Conservation (phyloP, 2,329 filamentous ascomycete species). For the Tolypocladium pustulatum region DNA sequence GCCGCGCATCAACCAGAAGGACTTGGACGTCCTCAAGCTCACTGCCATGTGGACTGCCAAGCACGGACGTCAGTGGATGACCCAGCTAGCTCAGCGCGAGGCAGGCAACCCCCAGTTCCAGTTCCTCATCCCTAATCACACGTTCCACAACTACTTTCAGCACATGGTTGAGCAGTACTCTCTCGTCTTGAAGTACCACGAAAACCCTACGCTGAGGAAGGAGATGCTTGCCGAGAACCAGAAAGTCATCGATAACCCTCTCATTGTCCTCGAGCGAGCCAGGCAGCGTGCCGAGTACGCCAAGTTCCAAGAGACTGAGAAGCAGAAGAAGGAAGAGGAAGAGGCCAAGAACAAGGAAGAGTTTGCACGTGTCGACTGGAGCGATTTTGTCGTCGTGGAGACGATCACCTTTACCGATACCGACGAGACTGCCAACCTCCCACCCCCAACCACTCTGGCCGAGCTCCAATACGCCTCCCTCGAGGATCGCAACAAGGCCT, state of each 20-base stretch:
- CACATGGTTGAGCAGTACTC: slow-evolving; percentile 89
- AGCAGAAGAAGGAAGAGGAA: slow-evolving; percentile 79
- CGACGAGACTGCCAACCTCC: slow-evolving; percentile 78
- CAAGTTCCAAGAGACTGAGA: slow-evolving; percentile 75
- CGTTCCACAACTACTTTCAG: slow-evolving; percentile 91
- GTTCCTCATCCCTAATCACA: slow-evolving; percentile 90
- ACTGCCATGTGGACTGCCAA: slow-evolving; percentile 89
- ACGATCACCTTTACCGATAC: slow-evolving; percentile 85
- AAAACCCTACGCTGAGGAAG: slow-evolving; percentile 57
- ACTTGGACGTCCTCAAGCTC: slow-evolving; percentile 63
- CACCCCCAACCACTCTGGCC: slow-evolving; percentile 77
- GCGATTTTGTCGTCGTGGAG: slow-evolving; percentile 92
- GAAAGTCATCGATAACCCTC: slow-evolving; percentile 68
- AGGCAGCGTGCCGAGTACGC: slow-evolving; percentile 81
- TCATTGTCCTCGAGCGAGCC: slow-evolving; percentile 67
- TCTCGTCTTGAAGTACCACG: slow-evolving; percentile 60
- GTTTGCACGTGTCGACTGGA: slow-evolving; percentile 90
- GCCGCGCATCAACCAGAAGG: slow-evolving; percentile 93
- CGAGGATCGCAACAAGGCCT: slow-evolving; percentile 88
- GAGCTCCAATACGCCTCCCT: slow-evolving; percentile 91
- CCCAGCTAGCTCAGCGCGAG: slow-evolving; percentile 78
- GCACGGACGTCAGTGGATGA: slow-evolving; percentile 88
- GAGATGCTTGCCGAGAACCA: slow-evolving; percentile 63
- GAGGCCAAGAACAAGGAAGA: slow-evolving; percentile 67
- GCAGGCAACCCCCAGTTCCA: slow-evolving; percentile 90